Percentiles rank a stretch among this genome's conserved stretches.
Evolutionary conservation across 228 moss, liverwort and hornwort genomes (phyloP).

Genomic region (Sphagnum magellanicum): DNA sequence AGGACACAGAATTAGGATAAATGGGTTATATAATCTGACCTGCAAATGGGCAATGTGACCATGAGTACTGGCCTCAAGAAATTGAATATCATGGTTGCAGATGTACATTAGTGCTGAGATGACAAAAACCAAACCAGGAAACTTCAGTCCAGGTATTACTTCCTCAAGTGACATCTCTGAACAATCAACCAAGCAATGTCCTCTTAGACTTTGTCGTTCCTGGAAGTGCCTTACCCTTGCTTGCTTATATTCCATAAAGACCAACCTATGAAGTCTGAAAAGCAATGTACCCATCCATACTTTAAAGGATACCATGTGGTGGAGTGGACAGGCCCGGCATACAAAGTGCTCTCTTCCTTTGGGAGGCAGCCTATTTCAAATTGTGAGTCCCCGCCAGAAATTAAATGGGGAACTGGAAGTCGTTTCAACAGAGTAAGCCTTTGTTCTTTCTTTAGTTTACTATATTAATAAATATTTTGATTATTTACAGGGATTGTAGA

Average conservation of each 20-base stretch:
- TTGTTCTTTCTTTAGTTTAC: neutral
- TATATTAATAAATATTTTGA: neutral
- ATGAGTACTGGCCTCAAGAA: neutral
- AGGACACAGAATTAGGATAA: neutral
- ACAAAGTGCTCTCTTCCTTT: constrained; percentile 45
- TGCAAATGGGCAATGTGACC: no score
- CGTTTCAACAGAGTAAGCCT: constrained; percentile 35
- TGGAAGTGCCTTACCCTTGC: neutral
- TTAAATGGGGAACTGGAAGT: constrained; percentile 48
- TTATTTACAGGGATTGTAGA: neutral
- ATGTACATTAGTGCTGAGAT: constrained; percentile 57
- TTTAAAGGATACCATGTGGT: constrained; percentile 1
- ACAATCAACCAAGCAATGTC: neutral
- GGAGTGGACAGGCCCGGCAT: constrained; percentile 40
- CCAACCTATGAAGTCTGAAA: neutral
- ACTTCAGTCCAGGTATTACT: constrained; percentile 47
- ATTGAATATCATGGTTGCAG: constrained; percentile 22
- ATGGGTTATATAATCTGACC: neutral
- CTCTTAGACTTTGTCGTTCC: neutral
- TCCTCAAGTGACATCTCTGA: neutral
- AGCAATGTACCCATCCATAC: no score
- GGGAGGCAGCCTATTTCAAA: constrained; percentile 40
- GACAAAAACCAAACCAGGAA: constrained; percentile 59
- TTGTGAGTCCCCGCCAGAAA: constrained; percentile 39
- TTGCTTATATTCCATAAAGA: neutral